Percentiles rank a stretch among this genome's conserved stretches.
Conservation (phyloP, 1,139 yeast species). For the Diutina ranongensis region DNA sequence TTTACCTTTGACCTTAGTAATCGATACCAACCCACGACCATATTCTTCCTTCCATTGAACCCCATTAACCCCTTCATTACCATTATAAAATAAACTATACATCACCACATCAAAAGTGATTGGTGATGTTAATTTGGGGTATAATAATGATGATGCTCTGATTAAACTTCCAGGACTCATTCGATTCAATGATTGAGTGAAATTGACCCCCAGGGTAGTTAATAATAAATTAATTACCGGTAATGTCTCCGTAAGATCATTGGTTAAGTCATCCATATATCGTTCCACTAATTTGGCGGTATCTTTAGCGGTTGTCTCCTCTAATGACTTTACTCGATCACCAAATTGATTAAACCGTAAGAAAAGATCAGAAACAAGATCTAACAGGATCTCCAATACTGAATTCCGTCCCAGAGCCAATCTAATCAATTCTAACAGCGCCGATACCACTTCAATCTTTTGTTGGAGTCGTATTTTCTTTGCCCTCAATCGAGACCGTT, state of each 20-base stretch:
- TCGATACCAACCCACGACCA: constrained; percentile 35
- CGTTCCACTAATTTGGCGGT: constrained; percentile 37
- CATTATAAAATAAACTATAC: constrained; percentile 57
- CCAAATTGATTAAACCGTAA: not conserved
- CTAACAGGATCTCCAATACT: constrained; percentile 44
- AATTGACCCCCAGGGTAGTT: constrained; percentile 59
- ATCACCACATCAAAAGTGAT: constrained; percentile 38
- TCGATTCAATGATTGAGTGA: constrained; percentile 29
- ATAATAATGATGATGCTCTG: constrained; percentile 48
- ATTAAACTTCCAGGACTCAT: constrained; percentile 58
- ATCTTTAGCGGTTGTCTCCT: constrained; percentile 22
- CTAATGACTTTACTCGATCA: not conserved
- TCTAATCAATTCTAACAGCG: constrained; percentile 61
- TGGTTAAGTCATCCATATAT: constrained; percentile 36
- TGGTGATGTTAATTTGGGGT: too few relatives aligned
- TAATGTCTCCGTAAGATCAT: constrained; percentile 53
- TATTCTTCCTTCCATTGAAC: constrained; percentile 69
- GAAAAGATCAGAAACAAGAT: constrained; percentile 40
- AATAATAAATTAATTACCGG: constrained; percentile 61
- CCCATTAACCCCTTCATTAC: constrained; percentile 1
- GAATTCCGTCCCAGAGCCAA: constrained; percentile 62
- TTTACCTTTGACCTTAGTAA: constrained; percentile 22
- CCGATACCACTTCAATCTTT: constrained; percentile 51
- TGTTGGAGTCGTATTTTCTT: constrained; percentile 39
- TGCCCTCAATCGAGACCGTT: constrained; percentile 32